phyloP scores from a whole-genome alignment of 2,329 filamentous ascomycete genomes.

The Xenosphaeropsis pyriputrescens region DNA sequence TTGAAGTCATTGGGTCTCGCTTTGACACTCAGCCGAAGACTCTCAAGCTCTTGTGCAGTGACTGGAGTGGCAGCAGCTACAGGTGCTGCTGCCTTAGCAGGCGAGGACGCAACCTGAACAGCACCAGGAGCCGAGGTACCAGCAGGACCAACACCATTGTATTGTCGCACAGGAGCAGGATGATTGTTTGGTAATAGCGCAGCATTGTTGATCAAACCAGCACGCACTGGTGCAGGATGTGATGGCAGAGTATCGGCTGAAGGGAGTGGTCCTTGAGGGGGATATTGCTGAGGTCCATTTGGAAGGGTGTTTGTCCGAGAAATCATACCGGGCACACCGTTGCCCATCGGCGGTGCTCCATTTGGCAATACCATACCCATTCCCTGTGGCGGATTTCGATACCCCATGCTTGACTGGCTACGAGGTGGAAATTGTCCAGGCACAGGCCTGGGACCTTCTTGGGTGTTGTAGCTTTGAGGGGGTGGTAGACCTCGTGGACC shows the following conservation, averaged over 20 bases:
- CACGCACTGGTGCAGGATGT: slow-evolving; percentile 47
- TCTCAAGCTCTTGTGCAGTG: slow-evolving; percentile 65
- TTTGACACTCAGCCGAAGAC: slow-evolving; percentile 52
- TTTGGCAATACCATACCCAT: too few species aligned
- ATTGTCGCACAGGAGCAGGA: slow-evolving; percentile 33
- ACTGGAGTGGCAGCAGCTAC: slow-evolving; percentile 26
- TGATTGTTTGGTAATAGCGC: slow-evolving; percentile 36
- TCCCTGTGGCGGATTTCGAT: too few species aligned
- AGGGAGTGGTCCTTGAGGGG: not conserved
- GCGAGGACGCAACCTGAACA: slow-evolving; percentile 1
- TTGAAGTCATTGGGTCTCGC: slow-evolving; percentile 58
- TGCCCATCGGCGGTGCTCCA: too few species aligned
- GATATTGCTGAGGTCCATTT: slow-evolving; percentile 4
- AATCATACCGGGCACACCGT: too few species aligned
- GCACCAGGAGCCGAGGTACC: slow-evolving; percentile 5
- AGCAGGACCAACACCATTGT: slow-evolving; percentile 11
- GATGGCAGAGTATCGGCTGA: slow-evolving; percentile 22
- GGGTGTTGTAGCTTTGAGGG: not conserved
- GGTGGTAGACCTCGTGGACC: slow-evolving; percentile 4
- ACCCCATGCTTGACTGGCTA: too few species aligned
- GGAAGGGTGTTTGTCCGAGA: not conserved
- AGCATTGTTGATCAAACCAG: slow-evolving; percentile 45
- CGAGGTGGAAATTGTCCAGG: too few species aligned
- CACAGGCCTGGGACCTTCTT: not conserved
- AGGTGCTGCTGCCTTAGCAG: not conserved